These are phyloP conservation scores for Cucurbita moschata DNA, from an alignment of 306 rosid genomes.

Conservation along the genomic window DNA sequence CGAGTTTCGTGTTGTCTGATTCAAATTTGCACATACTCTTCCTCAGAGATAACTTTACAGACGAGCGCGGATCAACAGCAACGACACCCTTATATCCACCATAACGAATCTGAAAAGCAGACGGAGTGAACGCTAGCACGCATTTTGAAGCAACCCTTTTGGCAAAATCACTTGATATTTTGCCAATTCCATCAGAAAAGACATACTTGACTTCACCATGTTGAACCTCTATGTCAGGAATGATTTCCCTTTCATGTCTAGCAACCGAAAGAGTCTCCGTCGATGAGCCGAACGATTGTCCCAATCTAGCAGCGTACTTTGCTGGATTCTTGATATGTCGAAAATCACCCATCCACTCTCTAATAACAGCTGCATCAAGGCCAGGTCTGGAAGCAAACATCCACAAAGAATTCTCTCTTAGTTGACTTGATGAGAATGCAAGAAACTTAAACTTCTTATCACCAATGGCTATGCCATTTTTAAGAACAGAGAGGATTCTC, in stretches of 20 bases:
- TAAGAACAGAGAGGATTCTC: slow-evolving; percentile 27
- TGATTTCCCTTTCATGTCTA: slow-evolving; percentile 9
- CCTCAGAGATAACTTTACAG: slow-evolving; percentile 21
- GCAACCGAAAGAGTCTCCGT: slow-evolving; percentile 15
- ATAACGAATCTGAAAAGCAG: slow-evolving; percentile 34
- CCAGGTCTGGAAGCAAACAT: slow-evolving; percentile 38
- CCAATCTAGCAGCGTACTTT: slow-evolving; percentile 24
- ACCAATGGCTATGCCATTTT: slow-evolving; percentile 26
- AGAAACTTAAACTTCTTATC: slow-evolving; percentile 28
- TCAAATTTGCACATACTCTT: slow-evolving; percentile 30
- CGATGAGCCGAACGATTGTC: slow-evolving; percentile 36
- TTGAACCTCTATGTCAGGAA: slow-evolving; percentile 17
- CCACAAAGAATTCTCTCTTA: slow-evolving; percentile 26
- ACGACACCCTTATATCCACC: slow-evolving; percentile 43
- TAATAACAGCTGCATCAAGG: slow-evolving; percentile 18
- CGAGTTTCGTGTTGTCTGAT: slow-evolving; percentile 16
- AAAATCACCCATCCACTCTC: slow-evolving; percentile 35
- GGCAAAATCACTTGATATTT: slow-evolving; percentile 22
- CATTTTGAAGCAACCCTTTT: slow-evolving; percentile 23
- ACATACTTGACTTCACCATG: background rate
- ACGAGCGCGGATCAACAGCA: slow-evolving; percentile 26
- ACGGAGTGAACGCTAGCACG: slow-evolving; percentile 11
- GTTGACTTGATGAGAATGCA: slow-evolving; percentile 26
- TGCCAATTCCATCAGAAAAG: slow-evolving; percentile 43
- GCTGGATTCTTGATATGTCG: slow-evolving; percentile 23